Evolutionary conservation across 228 moss, liverwort and hornwort species (phyloP), one percentile per base, ranked within the genome.

Genomic region (Sphagnum fallax): DNA sequence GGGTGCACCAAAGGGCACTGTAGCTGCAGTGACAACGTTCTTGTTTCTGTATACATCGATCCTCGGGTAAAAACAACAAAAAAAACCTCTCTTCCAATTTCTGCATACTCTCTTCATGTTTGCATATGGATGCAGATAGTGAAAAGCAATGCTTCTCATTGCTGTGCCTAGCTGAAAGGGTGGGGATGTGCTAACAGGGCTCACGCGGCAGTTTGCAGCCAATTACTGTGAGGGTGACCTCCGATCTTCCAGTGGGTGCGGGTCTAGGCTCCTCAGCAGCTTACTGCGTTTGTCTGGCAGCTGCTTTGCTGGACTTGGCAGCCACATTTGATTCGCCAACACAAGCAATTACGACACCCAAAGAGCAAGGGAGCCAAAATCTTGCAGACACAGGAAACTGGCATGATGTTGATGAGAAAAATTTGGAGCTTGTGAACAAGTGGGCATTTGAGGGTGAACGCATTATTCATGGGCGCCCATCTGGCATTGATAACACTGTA

Each of bases 361-460:
- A 52, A 48, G 76, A 76, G 16, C 55, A 55, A 8, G 55, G 55
- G 12, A 65, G 69, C 16, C 75, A 55, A 61, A 70, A 49, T 64
- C 65, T 62, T 11, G 47, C 32, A 61, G 75, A 48, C 47, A 70
- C 61, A 50, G 73, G 81, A 62, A 62, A 76, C 62, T 94, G 98
- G 98, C 74, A 76, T 76, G 92, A 90, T 58, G 68, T 98, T 6
- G 67, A 67, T 50, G 77, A 85, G 60, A 75, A 62, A 11, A 84
- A 90, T 68, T 53, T 75, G 51, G 90, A 92, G 68, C 77, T 90
- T 63, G 90, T 94, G 65, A 98, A 98, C 72, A 79, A 65, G 72
- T 93, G 93, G 98, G 98, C 98, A 49, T 98, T 92, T 65, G 94
- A 98, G 81, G 98, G 94, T 6, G 98, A 98, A 68, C 92, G 90